Evolutionary conservation across 2,329 filamentous ascomycete species (phyloP).

Genomic region (Fusarium hostae): DNA sequence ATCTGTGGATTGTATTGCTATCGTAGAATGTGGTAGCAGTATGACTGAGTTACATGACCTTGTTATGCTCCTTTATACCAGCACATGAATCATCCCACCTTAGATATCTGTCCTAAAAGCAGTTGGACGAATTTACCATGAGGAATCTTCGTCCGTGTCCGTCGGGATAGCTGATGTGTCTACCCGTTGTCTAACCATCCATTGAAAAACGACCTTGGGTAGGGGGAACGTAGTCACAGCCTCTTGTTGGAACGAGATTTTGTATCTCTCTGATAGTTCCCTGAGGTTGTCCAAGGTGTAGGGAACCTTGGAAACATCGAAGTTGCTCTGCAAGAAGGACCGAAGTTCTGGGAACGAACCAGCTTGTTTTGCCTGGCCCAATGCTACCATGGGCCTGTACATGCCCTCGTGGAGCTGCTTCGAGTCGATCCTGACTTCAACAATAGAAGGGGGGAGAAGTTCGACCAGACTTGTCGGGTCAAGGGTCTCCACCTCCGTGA

Average conservation of each 20-base stretch:
- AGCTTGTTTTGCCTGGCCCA: background rate
- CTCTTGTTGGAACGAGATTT: background rate
- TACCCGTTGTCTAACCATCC: no score
- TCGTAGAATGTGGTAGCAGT: background rate
- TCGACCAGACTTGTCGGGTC: background rate
- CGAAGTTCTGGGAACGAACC: background rate
- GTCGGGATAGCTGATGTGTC: no score
- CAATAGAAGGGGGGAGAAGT: background rate
- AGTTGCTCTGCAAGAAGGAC: background rate
- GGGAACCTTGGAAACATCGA: fast-evolving
- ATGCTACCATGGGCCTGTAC: background rate
- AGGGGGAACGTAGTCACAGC: fast-evolving
- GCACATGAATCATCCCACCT: no score
- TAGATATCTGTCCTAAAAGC: background rate
- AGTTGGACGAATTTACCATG: background rate
- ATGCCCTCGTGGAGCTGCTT: background rate
- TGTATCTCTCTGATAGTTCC: background rate
- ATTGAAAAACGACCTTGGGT: fast-evolving
- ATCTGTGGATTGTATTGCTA: background rate
- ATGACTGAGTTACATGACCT: background rate
- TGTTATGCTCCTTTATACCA: background rate
- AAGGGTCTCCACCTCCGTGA: fast-evolving
- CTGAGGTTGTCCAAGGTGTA: background rate
- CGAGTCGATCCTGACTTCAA: background rate
- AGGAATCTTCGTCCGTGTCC: no score